Base-by-base conservation (phyloP, 2,329 filamentous ascomycete genomes). In the Penicillium sp. region DNA sequence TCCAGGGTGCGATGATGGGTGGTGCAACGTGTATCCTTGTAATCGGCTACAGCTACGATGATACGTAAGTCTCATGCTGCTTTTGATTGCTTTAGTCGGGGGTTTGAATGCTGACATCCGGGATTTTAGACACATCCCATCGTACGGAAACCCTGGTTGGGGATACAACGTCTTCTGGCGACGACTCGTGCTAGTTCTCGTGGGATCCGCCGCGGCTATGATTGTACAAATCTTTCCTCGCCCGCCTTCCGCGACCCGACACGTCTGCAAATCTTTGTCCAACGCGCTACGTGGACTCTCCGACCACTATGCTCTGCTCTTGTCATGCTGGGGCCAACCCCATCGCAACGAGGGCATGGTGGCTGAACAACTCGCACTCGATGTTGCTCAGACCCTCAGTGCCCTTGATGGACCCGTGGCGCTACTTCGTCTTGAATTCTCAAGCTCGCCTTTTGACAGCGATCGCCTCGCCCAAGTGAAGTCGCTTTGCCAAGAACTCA, bases 81-180 rank as follows among this genome's bases (percentile, higher is more conserved):
- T 6, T 18, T 18, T 6, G 9, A 2, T 21, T 2, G 2, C 18
- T 21, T 21, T 3, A 3, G 2, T 3, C 1, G 8, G 18, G n/a
- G n/a, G 15, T 2, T 9, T 9, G 6, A 36, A 36, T 16, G 33
- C 33, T 36, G 18, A 36, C n/a, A 36, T 18, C 9, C n/a, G n/a
- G 18, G n/a, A n/a, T 26, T 29, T 6, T 21, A 70, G 68, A 13
- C 77, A 80, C 43, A 69, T 74, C 2, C 60, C 60, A 0, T 59
- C 71, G 9, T 79, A 80, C 28, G 78, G 78, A 1, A 69, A 76
- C 15, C 78, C 78, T 0, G 78, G 78, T 0, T 61, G 69, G 23
- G 79, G 78, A 1, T 80, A 80, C 31, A 65, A 56, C 42, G 73
- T 78, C 6, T 81, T 81, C 55, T 81, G 77, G 74, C 74, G 75